A percentile compares a stretch with the other conserved stretches of the same genome.
phyloP scores from a whole-genome alignment of 768 basidiomycete species.

The Fomitopsis pulvina region DNA sequence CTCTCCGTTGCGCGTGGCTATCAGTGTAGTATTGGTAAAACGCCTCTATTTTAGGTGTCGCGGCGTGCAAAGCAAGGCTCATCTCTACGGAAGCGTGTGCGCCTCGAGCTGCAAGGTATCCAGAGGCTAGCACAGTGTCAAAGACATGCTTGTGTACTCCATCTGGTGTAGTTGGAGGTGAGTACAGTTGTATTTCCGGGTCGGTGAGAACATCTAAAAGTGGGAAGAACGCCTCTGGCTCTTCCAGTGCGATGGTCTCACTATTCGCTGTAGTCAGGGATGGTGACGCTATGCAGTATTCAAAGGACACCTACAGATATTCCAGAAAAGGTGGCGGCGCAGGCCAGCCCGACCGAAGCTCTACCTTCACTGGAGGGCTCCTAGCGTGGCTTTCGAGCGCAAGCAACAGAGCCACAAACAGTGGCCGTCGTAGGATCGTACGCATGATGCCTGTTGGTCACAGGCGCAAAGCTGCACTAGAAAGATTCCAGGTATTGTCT shows the following conservation, averaged over 20 bases:
- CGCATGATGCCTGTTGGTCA: too few species aligned
- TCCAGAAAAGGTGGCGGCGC: constrained; percentile 26
- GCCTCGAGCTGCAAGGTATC: constrained; percentile 43
- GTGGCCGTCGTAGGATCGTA: neutral
- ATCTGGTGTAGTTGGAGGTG: constrained; percentile 36
- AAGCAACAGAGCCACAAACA: neutral
- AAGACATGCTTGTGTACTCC: constrained; percentile 50
- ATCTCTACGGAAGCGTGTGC: constrained; percentile 55
- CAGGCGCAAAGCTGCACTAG: too few species aligned
- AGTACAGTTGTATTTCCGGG: constrained; percentile 32
- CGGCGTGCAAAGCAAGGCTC: constrained; percentile 70
- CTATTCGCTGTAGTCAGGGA: too few species aligned
- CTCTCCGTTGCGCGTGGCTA: constrained; percentile 19
- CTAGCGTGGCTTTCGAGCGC: neutral
- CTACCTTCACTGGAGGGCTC: constrained; percentile 29
- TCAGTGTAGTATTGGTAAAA: constrained; percentile 68
- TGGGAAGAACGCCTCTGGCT: constrained; percentile 68
- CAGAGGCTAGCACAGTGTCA: constrained; percentile 39
- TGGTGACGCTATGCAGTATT: neutral
- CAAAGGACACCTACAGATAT: constrained; percentile 21
- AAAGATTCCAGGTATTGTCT: too few species aligned
- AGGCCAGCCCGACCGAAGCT: constrained; percentile 31
- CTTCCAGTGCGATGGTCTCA: constrained; percentile 74
- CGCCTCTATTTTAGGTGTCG: constrained; percentile 78
- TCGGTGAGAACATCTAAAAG: constrained; percentile 61